Conservation (phyloP, 2,329 filamentous ascomycete genomes). For the Colletotrichum euphorbiae region DNA sequence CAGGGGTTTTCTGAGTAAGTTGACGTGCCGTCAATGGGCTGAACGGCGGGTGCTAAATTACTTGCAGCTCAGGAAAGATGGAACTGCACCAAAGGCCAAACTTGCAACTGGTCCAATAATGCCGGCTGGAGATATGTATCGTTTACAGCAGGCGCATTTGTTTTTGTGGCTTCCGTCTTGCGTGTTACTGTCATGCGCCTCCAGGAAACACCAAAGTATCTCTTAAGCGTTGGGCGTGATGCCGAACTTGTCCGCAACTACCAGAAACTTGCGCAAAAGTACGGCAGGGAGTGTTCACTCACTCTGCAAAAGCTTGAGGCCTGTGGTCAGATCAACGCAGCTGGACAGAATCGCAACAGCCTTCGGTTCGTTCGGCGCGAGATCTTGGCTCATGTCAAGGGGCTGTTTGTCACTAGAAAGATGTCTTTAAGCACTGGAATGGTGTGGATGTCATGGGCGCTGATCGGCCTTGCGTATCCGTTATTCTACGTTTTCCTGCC, state of each 20-base stretch:
- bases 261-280: conserved; percentile 51
- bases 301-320: conserved; percentile 56
- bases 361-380: conserved; percentile 23
- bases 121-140: conserved; percentile 64
- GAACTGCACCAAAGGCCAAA: conserved; percentile 54
- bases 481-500: conserved; percentile 81
- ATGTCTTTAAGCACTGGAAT: conserved; percentile 71
- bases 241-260: conserved; percentile 59
- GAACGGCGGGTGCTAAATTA: not conserved
- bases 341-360: conserved; percentile 45
- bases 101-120: conserved; percentile 57
- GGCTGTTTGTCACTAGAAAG: conserved; percentile 71
- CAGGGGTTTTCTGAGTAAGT: conserved; percentile 57
- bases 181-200: conserved; percentile 66
- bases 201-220: conserved; percentile 70
- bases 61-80: conserved; percentile 51
- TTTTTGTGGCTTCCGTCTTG: conserved; percentile 61
- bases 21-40: not conserved
- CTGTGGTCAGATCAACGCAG: conserved; percentile 55
- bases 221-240: conserved; percentile 64
- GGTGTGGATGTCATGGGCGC: conserved; percentile 76
- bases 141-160: conserved; percentile 58
- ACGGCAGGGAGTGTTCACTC: conserved; percentile 53
- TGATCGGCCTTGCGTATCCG: conserved; percentile 79
- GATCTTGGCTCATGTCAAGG: conserved; percentile 65